Evolutionary conservation across 495 filamentous ascomycete genomes (phyloP).

Genomic region (Daldinia caldariorum): DNA sequence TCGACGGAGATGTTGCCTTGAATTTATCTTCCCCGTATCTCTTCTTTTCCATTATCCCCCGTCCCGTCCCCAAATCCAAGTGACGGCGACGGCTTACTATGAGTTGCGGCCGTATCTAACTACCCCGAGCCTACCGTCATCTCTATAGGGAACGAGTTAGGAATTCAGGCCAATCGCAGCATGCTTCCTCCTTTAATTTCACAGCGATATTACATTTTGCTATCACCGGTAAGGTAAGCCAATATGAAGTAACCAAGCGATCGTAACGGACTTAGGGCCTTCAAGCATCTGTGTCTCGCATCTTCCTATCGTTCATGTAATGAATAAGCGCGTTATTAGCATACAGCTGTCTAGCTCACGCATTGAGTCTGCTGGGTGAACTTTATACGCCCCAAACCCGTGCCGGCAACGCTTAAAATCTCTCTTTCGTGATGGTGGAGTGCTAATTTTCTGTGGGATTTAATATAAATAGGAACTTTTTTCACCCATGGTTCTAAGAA

Average conservation of each 20-base stretch:
- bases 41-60: neutral
- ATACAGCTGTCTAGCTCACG: neutral
- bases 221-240: neutral
- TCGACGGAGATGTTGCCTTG: conserved; percentile 2
- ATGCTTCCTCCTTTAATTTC: no score
- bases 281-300: neutral
- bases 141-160: neutral
- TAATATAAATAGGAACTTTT: no score
- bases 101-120: neutral
- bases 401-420: neutral
- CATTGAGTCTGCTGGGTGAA: neutral
- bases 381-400: neutral
- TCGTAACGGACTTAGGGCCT: neutral
- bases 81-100: neutral
- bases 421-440: neutral
- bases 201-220: neutral
- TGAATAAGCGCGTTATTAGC: neutral
- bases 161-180: neutral
- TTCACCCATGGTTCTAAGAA: no score
- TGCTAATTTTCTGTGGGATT: no score
- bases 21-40: neutral
- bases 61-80: neutral
- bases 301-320: neutral
- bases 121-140: neutral
- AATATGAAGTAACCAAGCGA: neutral